Percentiles rank a stretch among this genome's conserved stretches.
Evolutionary conservation across 2,329 filamentous ascomycete species (phyloP).

Genomic region (Sphaerulina vaccinii): DNA sequence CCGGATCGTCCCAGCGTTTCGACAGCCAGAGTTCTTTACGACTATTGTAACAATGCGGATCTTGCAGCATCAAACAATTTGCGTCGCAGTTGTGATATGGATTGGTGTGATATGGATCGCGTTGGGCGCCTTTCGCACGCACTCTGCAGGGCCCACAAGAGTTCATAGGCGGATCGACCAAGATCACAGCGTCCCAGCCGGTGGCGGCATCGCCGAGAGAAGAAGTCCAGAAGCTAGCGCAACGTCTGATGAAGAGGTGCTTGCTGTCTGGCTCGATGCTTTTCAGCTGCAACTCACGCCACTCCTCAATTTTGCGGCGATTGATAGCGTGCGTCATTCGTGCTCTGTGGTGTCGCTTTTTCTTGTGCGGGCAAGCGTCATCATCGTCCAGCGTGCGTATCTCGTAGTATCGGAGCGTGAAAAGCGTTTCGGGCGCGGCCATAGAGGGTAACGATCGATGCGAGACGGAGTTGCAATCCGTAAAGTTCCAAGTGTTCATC

Average conservation of each 20-base stretch:
- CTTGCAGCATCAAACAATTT: constrained; percentile 17
- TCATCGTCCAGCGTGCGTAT: constrained; percentile 23
- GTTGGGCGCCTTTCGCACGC: background rate
- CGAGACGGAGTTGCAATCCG: constrained; percentile 25
- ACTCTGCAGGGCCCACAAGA: constrained; percentile 13
- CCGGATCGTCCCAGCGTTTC: constrained; percentile 5
- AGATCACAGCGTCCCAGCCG: constrained; percentile 20
- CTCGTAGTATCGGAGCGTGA: constrained; percentile 29
- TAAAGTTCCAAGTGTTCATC: constrained; percentile 32
- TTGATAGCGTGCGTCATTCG: constrained; percentile 29
- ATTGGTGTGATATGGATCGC: background rate
- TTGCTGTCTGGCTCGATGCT: constrained; percentile 14
- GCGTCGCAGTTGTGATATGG: constrained; percentile 8
- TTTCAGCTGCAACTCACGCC: constrained; percentile 25
- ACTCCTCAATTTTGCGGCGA: constrained; percentile 24
- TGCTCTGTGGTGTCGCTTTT: constrained; percentile 2
- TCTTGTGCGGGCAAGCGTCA: constrained; percentile 1
- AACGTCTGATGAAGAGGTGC: constrained; percentile 26
- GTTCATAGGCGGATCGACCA: constrained; percentile 22
- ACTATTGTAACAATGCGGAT: constrained; percentile 8
- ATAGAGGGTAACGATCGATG: constrained; percentile 26
- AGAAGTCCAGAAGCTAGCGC: constrained; percentile 29
- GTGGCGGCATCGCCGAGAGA: background rate
- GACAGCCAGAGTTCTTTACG: constrained; percentile 17
- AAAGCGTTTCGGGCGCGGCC: constrained; percentile 18